Base-by-base conservation (phyloP, 768 basidiomycete species). In the Russula brevipes region DNA sequence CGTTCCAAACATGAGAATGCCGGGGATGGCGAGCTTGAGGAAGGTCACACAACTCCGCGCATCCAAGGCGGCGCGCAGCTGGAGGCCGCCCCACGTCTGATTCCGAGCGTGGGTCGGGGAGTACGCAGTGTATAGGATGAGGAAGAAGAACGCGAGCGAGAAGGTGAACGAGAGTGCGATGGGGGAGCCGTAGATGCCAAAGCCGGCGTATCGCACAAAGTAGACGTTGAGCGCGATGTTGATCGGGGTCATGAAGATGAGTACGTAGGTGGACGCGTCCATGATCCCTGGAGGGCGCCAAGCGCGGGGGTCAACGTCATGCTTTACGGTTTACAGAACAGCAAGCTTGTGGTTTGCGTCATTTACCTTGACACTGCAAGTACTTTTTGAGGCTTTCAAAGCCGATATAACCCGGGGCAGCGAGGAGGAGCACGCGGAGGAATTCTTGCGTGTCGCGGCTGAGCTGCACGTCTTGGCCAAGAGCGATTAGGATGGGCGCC, bases 341-440 rank as follows among this genome's bases (percentile, higher is more conserved):
- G 6, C 12, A 42, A 44, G 0, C 4, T 35, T 38, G 33, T 14
- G 4, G 38, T 44, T 30, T 45, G 36, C 54, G 41, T 46, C 57
- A 58, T 24, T 24, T 60, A 86, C 87, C 88, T 77, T 91, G 88
- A 61, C 87, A 89, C 69, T 89, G 89, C 31, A 91, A 72, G 72
- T 89, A 91, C 73, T 88, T 90, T 72, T 90, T 90, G 68, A 89
- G 75, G 60, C 82, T 85, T 71, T 91, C 87, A 61, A 89, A 89
- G 2, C 82, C 87, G 68, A 89, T 83, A 69, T 88, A 89, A 2
- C 82, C 88, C 0, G 89, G 89, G 0, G 84, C 86, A 1, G 83
- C 87, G 45, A 85, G 49, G 50, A 85, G 78, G 52, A 90, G 74
- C 36, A 89, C 72, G 8, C 88, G 83, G 68, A 91, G 74, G 69